phyloP scores from a whole-genome alignment of 2,329 filamentous ascomycete genomes.

The Conoideocrella luteorostrata region DNA sequence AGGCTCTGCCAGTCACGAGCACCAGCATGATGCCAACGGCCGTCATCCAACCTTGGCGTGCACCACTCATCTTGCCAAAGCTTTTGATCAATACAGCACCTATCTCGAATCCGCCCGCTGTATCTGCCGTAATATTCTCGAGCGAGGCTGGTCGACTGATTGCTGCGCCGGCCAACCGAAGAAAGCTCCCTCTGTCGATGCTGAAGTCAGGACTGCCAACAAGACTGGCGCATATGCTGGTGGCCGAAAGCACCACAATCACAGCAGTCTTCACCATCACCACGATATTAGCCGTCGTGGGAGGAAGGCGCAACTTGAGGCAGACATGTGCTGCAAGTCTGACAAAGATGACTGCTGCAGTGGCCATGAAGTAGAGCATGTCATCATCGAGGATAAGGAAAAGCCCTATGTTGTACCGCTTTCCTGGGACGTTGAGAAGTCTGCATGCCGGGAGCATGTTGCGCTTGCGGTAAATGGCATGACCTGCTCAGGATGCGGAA shows the following conservation, averaged over 20 bases:
- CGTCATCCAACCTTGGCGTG: constrained; percentile 22
- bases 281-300: constrained; percentile 16
- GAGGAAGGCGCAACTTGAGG: constrained; percentile 12
- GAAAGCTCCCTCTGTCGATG: neutral
- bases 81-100: constrained; percentile 27
- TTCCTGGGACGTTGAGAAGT: constrained; percentile 20
- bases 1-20: constrained; percentile 16
- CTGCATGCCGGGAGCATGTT: constrained; percentile 19
- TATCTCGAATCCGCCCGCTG: constrained; percentile 31
- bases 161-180: constrained; percentile 19
- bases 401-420: neutral
- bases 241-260: constrained; percentile 7
- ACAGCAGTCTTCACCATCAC: constrained; percentile 14
- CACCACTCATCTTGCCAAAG: constrained; percentile 23
- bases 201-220: neutral
- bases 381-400: neutral
- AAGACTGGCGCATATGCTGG: neutral
- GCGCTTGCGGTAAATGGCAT: constrained; percentile 27
- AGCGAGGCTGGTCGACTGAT: constrained; percentile 17
- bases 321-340: constrained; percentile 4
- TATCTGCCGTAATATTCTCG: constrained; percentile 29
- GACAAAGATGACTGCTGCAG: constrained; percentile 11
- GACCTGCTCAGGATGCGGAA: constrained; percentile 30
- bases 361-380: constrained; percentile 8
- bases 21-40: constrained; percentile 21